phyloP scores from a whole-genome alignment of 306 rosid species.

The Cicer judaicum region DNA sequence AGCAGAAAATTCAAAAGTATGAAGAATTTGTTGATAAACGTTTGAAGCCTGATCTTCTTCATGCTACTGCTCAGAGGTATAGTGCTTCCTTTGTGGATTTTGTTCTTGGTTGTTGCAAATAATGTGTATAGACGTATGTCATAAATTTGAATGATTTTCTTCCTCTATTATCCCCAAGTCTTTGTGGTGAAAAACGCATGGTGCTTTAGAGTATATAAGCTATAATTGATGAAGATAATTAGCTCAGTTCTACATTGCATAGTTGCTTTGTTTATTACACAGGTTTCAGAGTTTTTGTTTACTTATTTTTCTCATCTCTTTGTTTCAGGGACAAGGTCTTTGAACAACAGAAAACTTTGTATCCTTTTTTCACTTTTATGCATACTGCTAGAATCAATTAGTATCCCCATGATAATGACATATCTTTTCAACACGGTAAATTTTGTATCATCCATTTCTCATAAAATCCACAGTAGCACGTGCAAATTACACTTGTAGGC shows the following conservation, averaged over 20 bases:
- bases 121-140: slow-evolving; percentile 9
- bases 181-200: slow-evolving; percentile 5
- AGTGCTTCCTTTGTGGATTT: not conserved
- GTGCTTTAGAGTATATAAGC: slow-evolving; percentile 11
- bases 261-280: slow-evolving; percentile 37
- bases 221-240: not conserved
- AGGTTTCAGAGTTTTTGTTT: slow-evolving; percentile 3
- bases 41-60: slow-evolving; percentile 88
- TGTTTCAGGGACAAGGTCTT: slow-evolving; percentile 88
- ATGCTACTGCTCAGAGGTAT: slow-evolving; percentile 77
- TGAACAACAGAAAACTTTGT: slow-evolving; percentile 87
- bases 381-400: not conserved
- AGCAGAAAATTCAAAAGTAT: slow-evolving; percentile 60
- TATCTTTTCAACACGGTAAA: not conserved
- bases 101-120: slow-evolving; percentile 22
- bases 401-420: not conserved
- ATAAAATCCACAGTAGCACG: slow-evolving; percentile 3
- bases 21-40: slow-evolving; percentile 89
- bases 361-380: slow-evolving; percentile 62
- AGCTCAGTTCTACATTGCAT: slow-evolving; percentile 16
- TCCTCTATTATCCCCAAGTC: slow-evolving; percentile 9
- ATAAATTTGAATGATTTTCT: slow-evolving; percentile 1
- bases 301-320: slow-evolving; percentile 23
- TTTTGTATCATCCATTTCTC: slow-evolving; percentile 23
- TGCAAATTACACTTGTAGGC: slow-evolving; percentile 11